Evolutionary conservation across 805 yeast species (phyloP), one percentile per base, ranked within the genome.

Genomic region (Myxozyma neotropica): DNA sequence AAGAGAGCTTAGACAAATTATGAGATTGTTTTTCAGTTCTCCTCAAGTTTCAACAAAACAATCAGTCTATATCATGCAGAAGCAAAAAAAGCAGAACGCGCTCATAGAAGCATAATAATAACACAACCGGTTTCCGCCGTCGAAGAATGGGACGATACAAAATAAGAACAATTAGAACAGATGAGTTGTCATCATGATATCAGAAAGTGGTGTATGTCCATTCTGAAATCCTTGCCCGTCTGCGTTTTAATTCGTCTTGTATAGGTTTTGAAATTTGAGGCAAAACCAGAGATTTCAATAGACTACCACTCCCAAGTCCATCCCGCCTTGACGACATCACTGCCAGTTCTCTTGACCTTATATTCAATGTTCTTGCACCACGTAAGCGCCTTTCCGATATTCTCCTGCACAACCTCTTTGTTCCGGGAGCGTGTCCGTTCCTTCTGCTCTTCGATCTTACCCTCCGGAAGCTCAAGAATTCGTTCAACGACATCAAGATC

Each of bases 281-380:
- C n/a, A n/a, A n/a, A 44, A 26, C 21, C 15, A 27, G 26, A 26
- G n/a, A 27, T 3, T 13, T 15, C 19, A 1, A 13, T 4, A 15
- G 7, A 5, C 36, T 62, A 53, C 61, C 65, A 56, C 24, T 46
- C 38, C 66, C 67, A 61, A n/a, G 56, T 49, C 63, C 63, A 61
- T 19, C 64, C 64, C 7, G 47, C 61, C 56, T 49, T 53, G 29
- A 59, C 49, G 27, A 42, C 47, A 45, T 61, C 65, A 2, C 26
- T 42, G 23, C 64, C 64, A 6, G 60, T 60, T 35, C 65, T 55
- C 38, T 59, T 46, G 27, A 44, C 42, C 47, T 31, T 29, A 52
- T 46, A 55, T 8, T 38, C 51, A 27, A 61, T 51, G 39, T 39
- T 38, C 33, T 46, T 40, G 23, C 50, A 52, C 65, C 65, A 61